Percentiles rank a stretch among this genome's conserved stretches.
phyloP scores from a whole-genome alignment of 306 rosid species.

The Cicer yamashitae region DNA sequence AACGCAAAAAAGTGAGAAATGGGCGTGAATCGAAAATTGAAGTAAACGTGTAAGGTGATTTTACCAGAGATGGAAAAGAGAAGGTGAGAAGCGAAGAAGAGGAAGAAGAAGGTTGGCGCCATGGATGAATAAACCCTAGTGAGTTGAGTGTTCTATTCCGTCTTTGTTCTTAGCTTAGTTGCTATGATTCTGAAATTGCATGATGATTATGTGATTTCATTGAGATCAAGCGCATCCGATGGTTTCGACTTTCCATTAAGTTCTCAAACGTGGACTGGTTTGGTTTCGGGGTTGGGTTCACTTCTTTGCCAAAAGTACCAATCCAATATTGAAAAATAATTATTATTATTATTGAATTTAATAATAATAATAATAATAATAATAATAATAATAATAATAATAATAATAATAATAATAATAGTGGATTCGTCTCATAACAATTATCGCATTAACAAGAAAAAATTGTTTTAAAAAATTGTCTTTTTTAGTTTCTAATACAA shows the following conservation, averaged over 20 bases:
- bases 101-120: slow-evolving; percentile 51
- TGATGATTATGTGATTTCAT: slow-evolving; percentile 14
- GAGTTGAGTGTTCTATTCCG: slow-evolving; percentile 12
- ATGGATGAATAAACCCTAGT: slow-evolving; percentile 60
- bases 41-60: background rate
- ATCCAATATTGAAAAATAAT: too few species aligned
- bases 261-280: slow-evolving; percentile 5
- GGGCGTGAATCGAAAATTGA: slow-evolving; percentile 20
- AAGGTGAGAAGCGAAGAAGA: slow-evolving; percentile 50
- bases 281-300: too few species aligned
- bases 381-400: too few species aligned
- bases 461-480: too few species aligned
- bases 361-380: too few species aligned
- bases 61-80: slow-evolving; percentile 63
- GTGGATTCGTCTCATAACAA: too few species aligned
- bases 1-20: slow-evolving; percentile 28
- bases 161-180: slow-evolving; percentile 26
- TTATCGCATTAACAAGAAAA: too few species aligned
- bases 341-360: too few species aligned
- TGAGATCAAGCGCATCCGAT: slow-evolving; percentile 21
- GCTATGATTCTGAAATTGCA: background rate
- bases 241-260: slow-evolving; percentile 15
- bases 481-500: too few species aligned
- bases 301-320: too few species aligned
- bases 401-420: too few species aligned